A percentile compares a stretch with the other conserved stretches of the same genome.
These are phyloP conservation scores for Rhizopogon rudus DNA, from an alignment of 768 basidiomycete species.

Conservation along the genomic window DNA sequence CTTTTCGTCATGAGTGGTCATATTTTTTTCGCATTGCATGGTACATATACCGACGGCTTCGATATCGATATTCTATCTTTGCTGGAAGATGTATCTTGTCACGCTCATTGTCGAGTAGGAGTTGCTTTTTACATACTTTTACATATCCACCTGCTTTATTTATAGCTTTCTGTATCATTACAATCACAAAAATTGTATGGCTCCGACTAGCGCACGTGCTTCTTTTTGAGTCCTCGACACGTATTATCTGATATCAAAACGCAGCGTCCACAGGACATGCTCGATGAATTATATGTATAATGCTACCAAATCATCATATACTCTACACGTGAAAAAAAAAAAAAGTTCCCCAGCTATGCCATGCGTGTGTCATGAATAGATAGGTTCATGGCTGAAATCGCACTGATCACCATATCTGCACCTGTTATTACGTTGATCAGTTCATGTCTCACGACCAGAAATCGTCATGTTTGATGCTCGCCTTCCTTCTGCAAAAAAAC, in stretches of 20 bases:
- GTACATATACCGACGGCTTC: neutral
- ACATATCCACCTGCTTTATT: slow-evolving; percentile 29
- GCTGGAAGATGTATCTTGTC: slow-evolving; percentile 20
- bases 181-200: slow-evolving; percentile 8
- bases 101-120: slow-evolving; percentile 6
- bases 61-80: slow-evolving; percentile 21
- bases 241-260: neutral
- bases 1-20: neutral
- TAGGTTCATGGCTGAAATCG: slow-evolving; percentile 71
- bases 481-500: slow-evolving; percentile 89
- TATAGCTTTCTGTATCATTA: slow-evolving; percentile 33
- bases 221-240: neutral
- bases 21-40: slow-evolving; percentile 9
- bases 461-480: slow-evolving; percentile 56
- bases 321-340: neutral
- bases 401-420: slow-evolving; percentile 88
- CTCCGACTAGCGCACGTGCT: neutral
- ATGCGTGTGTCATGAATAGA: slow-evolving; percentile 20
- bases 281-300: neutral
- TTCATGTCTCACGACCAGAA: slow-evolving; percentile 20
- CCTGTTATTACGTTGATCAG: slow-evolving; percentile 56
- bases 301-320: neutral
- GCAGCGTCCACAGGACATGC: neutral
- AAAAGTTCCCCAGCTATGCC: neutral
- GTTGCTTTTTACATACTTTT: neutral